Base-by-base conservation (phyloP, 2,329 filamentous ascomycete species). In the Karstenula rhodostoma region DNA sequence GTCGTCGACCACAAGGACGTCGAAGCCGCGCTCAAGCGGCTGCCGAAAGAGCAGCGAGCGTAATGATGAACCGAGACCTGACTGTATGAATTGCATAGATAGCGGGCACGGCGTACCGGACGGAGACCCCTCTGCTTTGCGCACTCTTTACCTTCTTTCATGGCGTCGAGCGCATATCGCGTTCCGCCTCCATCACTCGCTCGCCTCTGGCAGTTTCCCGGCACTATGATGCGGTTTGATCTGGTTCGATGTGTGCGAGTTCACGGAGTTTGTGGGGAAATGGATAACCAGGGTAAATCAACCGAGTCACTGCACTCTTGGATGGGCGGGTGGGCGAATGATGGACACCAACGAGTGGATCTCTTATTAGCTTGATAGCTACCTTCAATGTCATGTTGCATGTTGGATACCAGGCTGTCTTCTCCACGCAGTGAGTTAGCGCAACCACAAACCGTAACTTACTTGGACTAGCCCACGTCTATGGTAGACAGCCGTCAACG, bases 1-100 rank as follows among this genome's bases (percentile, higher is more conserved):
- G 92, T 97, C 19, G 91, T 99, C 25, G 90, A 93, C 63, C 89
- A 96, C 80, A 87, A 88, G 57, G 94, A 98, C 71, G 96, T 98
- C 69, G 91, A 97, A 73, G 87, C 78, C 42, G 81, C 82, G 5
- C 76, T 84, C 56, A 78, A 81, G 71, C 81, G 80, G 54, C 64
- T 84, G 27, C 77, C 78, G 7, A 75, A 77, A 43, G 72, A 77
- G 32, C 71, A 75, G 57, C 51, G 44, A 50, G 44, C 32, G 33
- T 57, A 42, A 44, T 42, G n/a, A 56, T 4, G 43, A 55, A 25
- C n/a, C 10, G 19, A 33, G 10, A 25, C 50, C 46, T 40, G 19
- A 60, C 32, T 63, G 56, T 57, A 63, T 46, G 56, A 61, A 50
- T 37, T 60, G 57, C 66, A 68, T 68, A 50, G 47, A 65, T 55